phyloP scores from a whole-genome alignment of 495 filamentous ascomycete species.

The Pseudevernia furfuracea region DNA sequence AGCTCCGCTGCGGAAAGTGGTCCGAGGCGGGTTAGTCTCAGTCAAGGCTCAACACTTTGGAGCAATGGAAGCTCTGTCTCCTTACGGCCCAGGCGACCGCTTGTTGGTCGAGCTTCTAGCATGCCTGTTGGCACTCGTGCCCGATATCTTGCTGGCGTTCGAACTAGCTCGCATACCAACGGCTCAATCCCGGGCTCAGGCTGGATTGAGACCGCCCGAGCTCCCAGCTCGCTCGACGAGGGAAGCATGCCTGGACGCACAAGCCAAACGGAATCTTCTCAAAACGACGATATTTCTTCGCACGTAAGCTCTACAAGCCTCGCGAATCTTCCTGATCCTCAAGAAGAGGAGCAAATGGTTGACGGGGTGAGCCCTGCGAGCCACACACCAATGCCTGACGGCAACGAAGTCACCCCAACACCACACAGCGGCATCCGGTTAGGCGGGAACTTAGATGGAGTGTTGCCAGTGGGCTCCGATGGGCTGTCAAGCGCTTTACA shows the following conservation, averaged over 20 bases:
- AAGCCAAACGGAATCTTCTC: background rate
- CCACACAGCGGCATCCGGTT: background rate
- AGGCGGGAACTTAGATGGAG: background rate
- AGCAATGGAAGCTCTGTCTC: background rate
- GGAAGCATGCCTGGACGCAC: background rate
- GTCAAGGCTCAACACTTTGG: background rate
- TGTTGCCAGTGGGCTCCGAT: background rate
- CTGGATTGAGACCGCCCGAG: background rate
- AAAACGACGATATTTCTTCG: background rate
- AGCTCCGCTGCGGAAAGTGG: constrained; percentile 1
- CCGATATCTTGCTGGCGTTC: background rate
- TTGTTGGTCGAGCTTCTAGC: constrained; percentile 1
- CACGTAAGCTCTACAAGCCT: background rate
- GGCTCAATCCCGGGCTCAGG: background rate
- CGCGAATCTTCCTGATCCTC: background rate
- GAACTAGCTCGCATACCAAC: background rate
- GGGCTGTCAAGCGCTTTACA: background rate
- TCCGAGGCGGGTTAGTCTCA: background rate
- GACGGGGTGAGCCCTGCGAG: background rate
- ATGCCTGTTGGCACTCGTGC: background rate
- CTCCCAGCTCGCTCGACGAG: background rate
- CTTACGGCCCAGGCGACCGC: background rate
- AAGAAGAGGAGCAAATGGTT: background rate
- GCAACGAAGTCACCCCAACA: background rate
- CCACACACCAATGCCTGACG: background rate